Evolutionary conservation across 495 filamentous ascomycete genomes (phyloP).

Genomic region (Lophiotrema nucula): DNA sequence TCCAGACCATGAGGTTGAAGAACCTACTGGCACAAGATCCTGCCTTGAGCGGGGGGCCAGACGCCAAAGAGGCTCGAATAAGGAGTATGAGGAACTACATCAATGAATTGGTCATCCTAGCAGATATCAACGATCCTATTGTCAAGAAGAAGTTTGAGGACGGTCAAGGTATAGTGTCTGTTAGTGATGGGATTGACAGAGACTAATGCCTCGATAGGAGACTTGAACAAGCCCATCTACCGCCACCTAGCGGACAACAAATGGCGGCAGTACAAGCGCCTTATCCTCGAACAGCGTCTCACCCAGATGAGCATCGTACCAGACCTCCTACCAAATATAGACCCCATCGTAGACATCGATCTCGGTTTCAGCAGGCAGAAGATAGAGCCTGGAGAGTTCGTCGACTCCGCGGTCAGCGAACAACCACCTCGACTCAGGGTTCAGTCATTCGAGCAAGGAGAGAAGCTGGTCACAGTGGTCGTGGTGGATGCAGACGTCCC

Average conservation of each 20-base stretch:
- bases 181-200: background rate
- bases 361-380: constrained; percentile 69
- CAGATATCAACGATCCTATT: constrained; percentile 92
- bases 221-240: constrained; percentile 97
- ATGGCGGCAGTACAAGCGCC: constrained; percentile 78
- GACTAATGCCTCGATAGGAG: constrained; percentile 53
- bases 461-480: constrained; percentile 77
- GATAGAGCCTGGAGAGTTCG: constrained; percentile 72
- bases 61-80: constrained; percentile 56
- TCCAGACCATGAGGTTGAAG: constrained; percentile 51
- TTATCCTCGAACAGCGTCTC: constrained; percentile 80
- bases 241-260: constrained; percentile 80
- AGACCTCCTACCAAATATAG: constrained; percentile 84
- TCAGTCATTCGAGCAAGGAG: constrained; percentile 77
- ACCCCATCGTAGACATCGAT: constrained; percentile 74
- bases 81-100: constrained; percentile 69
- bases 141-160: constrained; percentile 96
- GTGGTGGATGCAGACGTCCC: constrained; percentile 92
- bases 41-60: constrained; percentile 59
- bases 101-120: constrained; percentile 80
- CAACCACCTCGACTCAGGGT: constrained; percentile 70
- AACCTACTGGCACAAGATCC: constrained; percentile 58
- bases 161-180: constrained; percentile 62
- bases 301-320: constrained; percentile 84
- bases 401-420: constrained; percentile 69